These are phyloP conservation scores for Mycena rosella DNA, from an alignment of 768 basidiomycete species.

Conservation along the genomic window DNA sequence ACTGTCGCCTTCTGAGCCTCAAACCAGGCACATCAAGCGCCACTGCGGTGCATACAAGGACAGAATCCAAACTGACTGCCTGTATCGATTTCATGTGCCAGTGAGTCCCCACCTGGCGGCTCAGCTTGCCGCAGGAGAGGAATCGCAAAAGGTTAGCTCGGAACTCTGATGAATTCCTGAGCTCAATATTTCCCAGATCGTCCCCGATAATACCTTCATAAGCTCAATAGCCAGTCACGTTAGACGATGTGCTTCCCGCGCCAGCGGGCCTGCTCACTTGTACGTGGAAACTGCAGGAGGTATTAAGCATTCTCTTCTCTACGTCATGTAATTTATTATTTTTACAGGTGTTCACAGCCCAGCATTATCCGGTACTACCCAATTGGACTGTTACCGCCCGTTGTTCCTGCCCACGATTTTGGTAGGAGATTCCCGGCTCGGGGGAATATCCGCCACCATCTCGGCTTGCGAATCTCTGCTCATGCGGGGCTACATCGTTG, in stretches of 20 bases:
- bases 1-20: conserved; percentile 1
- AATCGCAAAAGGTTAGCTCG: conserved; percentile 45
- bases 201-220: conserved; percentile 77
- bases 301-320: conserved; percentile 43
- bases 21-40: conserved; percentile 73
- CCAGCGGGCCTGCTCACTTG: conserved; percentile 62
- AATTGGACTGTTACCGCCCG: conserved; percentile 88
- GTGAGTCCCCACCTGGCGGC: conserved; percentile 95
- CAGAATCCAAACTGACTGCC: conserved; percentile 72
- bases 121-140: conserved; percentile 54
- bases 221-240: conserved; percentile 74
- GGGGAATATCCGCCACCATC: conserved; percentile 93
- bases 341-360: conserved; percentile 91
- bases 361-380: conserved; percentile 83
- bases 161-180: background rate
- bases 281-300: conserved; percentile 98
- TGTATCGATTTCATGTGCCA: conserved; percentile 89
- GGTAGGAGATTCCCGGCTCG: conserved; percentile 89
- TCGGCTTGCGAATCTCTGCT: conserved; percentile 92
- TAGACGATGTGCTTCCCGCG: conserved; percentile 59
- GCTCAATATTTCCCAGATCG: conserved; percentile 55
- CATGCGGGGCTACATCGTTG: conserved; percentile 91
- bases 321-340: conserved; percentile 6
- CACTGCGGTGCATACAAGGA: conserved; percentile 56
- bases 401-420: conserved; percentile 90